Conservation (phyloP, 2,329 filamentous ascomycete genomes). For the Graphilbum sp. region DNA sequence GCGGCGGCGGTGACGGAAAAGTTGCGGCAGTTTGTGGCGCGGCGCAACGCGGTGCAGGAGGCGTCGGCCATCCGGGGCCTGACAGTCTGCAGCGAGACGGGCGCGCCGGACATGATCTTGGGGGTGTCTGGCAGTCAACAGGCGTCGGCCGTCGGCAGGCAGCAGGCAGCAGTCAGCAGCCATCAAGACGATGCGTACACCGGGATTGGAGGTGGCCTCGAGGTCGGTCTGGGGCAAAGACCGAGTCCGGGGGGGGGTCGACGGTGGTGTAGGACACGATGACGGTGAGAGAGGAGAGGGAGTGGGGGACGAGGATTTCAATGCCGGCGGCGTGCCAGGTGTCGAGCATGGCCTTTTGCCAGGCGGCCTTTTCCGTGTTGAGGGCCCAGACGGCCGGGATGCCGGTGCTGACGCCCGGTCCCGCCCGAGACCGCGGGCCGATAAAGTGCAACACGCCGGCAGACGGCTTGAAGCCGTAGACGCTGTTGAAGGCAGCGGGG, state of each 20-base stretch:
- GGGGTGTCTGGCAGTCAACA: constrained; percentile 5
- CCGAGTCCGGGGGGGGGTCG: constrained; percentile 1
- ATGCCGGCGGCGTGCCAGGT: constrained; percentile 7
- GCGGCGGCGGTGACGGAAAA: constrained; percentile 2
- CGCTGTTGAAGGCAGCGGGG: constrained; percentile 16
- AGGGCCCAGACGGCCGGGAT: constrained; percentile 8
- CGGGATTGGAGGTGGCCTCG: constrained; percentile 4
- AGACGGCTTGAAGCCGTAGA: constrained; percentile 17
- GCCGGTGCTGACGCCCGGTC: constrained; percentile 7
- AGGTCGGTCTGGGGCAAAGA: constrained; percentile 5
- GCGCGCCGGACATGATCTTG: constrained; percentile 3
- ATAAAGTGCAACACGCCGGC: constrained; percentile 9
- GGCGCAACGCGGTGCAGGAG: constrained; percentile 4
- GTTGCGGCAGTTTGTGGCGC: constrained; percentile 2
- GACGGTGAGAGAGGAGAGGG: not conserved
- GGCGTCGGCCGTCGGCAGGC: not conserved
- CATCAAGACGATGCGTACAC: constrained; percentile 7
- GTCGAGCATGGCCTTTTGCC: constrained; percentile 10
- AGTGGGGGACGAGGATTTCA: constrained; percentile 6
- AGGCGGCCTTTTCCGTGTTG: constrained; percentile 5
- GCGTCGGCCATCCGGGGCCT: constrained; percentile 4
- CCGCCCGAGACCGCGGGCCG: constrained; percentile 6
- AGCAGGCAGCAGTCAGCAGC: too few relatives aligned
- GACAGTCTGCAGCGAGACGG: constrained; percentile 6
- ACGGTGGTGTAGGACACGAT: constrained; percentile 7